Evolutionary conservation across 1,139 yeast species (phyloP), one percentile per base, ranked within the genome.

Genomic region (Lodderomyces jiufengensis): DNA sequence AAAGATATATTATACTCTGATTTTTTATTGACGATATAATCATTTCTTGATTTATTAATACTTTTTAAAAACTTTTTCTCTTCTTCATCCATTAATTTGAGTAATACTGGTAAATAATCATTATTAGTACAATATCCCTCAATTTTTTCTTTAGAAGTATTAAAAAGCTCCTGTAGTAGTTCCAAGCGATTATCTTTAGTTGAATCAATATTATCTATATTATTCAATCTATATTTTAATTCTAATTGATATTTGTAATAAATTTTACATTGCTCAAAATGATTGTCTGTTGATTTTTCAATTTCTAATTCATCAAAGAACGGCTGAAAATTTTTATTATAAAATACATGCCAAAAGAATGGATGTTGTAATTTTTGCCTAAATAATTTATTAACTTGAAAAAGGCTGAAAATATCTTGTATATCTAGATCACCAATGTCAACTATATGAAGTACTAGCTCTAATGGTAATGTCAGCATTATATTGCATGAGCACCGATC

Each of bases 401-500:
- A 34, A 18, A 61, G 36, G 22, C 31, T 29, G 8, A 58, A 26
- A 2, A 56, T 51, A 44, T 61, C 64, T 5, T 36, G 28, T 8
- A 57, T 42, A 3, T 30, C 33, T 26, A 60, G 41, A 3, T 28
- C 24, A 2, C 63, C 62, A 9, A 34, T 18, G n/a, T 43, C 43
- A 15, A 45, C 24, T 3, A 45, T 45, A 13, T 32, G 29, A 2
- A 45, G 24, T 2, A 41, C 24, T 8, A 46, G 20, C 36, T 45
- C 48, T 6, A 39, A 24, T 8, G 47, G 42, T 12, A 48, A 37
- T 3, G 35, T 34, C 36, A 34, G 37, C 44, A 40, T 38, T 11
- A 8, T 13, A n/a, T n/a, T n/a, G n/a, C n/a, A n/a, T n/a, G n/a
- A n/a, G n/a, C n/a, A n/a, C n/a, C n/a, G n/a, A n/a, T n/a, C n/a